Evolutionary conservation across 2,329 filamentous ascomycete species (phyloP), one percentile per base, ranked within the genome.

Genomic region (Aureobasidium sp.): DNA sequence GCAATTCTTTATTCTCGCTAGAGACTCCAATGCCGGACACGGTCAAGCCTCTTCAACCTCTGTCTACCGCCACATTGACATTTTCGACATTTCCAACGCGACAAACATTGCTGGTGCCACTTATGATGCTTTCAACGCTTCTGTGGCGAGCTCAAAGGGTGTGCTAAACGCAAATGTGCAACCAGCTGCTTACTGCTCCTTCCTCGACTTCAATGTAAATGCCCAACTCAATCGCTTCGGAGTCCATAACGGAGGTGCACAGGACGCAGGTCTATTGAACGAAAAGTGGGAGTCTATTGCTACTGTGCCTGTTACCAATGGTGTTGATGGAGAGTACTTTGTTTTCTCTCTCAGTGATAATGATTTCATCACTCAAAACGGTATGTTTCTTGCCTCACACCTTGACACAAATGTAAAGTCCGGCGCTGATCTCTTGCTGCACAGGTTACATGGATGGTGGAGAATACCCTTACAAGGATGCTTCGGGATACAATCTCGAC

Each of bases 281-380:
- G 87, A 91, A 77, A 91, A 91, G 70, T 91, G 88, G 88, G 88
- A 91, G 76, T 84, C 82, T 23, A 73, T 91, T 52, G 82, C 84
- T 2, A 70, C 90, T 27, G 79, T 85, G 2, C 85, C 86, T 0
- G 81, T 84, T 7, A 78, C 73, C 3, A 68, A 70, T n/a, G 61
- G 64, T 1, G 70, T 72, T 26, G 78, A 82, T 62, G 80, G 83
- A 29, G 83, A 89, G 73, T 90, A 84, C 72, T 89, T 85, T 69
- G 70, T 91, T 37, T 82, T 91, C 64, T 83, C 81, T 13, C 74
- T 89, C 53, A 87, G 82, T 62, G 88, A 90, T 68, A 89, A 91
- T 69, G 87, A 91, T 71, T 90, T 90, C 67, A 85, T 90, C 62
- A 90, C 87, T 0, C 86, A 90, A 71, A 78, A 90, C 71, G 86